Evolutionary conservation across 2,329 filamentous ascomycete species (phyloP), one percentile per base, ranked within the genome.

Genomic region (Xylaria sp.): DNA sequence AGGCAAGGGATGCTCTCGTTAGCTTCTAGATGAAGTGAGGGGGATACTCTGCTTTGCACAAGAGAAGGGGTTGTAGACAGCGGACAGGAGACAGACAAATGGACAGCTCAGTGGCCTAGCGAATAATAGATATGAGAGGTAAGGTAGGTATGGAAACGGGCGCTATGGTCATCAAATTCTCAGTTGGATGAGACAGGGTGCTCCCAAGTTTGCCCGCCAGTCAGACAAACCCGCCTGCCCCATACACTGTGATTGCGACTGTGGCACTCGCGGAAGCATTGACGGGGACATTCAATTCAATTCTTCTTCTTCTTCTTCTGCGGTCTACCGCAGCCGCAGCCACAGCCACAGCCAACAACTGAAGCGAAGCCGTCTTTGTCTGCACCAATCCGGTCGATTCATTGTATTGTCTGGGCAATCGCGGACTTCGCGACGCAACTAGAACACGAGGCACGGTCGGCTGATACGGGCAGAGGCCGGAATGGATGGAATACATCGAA

Each of bases 151-250:
- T 57, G 34, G 58, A 64, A 58, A 70, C 69, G 68, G 64, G 50
- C 52, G 56, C 63, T 60, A 66, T 65, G 64, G 34, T 53, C 52
- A 61, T 57, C 63, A 57, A 36, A 66, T 65, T 68, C 53, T 48
- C 39, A 34, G 63, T 23, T 62, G 69, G 62, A 67, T 67, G 58
- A 70, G 66, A 70, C 59, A 67, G 69, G 60, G 64, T 66, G 65
- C 58, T 61, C 56, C 50, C 41, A 45, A 55, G 63, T 25, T 45
- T 60, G 61, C 56, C 58, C 60, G 52, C 56, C 59, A 52, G 57
- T 62, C 63, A 66, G 56, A 70, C 66, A 70, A 69, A 52, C 66
- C 32, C 28, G 63, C 63, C 57, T 34, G 63, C 63, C 57, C 66
- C 66, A 63, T 70, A 55, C 65, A 67, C 39, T 58, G 55, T 50